Conservation (phyloP, 805 yeast genomes). For the Saturnispora dispora region DNA sequence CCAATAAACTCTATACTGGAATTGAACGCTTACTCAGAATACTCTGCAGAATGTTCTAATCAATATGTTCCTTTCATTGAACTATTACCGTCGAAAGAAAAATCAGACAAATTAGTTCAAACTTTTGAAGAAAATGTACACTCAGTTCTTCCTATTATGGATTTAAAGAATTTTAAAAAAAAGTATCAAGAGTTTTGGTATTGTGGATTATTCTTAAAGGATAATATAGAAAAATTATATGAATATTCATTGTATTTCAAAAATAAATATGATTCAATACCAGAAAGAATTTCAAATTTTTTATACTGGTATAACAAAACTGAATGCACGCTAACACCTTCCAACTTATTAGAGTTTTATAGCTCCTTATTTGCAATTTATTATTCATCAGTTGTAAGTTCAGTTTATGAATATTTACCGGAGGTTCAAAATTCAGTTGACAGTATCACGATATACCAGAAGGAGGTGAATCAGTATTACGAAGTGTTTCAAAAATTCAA, state of each 20-base stretch:
- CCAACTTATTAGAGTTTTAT: slow-evolving; percentile 18
- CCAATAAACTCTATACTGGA: neutral
- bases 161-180: slow-evolving; percentile 34
- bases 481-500: slow-evolving; percentile 13
- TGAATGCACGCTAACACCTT: slow-evolving; percentile 11
- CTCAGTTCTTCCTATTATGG: slow-evolving; percentile 46
- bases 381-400: slow-evolving; percentile 14
- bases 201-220: slow-evolving; percentile 19
- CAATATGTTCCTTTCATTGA: slow-evolving; percentile 26
- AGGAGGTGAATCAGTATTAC: slow-evolving; percentile 18
- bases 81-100: slow-evolving; percentile 36
- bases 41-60: slow-evolving; percentile 9
- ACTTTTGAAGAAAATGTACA: slow-evolving; percentile 44
- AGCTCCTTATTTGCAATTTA: slow-evolving; percentile 16
- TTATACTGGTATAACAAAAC: slow-evolving; percentile 41
- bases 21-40: slow-evolving; percentile 1
- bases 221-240: slow-evolving; percentile 17
- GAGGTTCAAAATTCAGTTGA: slow-evolving; percentile 7
- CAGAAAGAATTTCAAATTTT: slow-evolving; percentile 15
- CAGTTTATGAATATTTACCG: slow-evolving; percentile 13
- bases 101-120: slow-evolving; percentile 40
- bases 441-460: slow-evolving; percentile 11
- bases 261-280: slow-evolving; percentile 8
- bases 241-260: slow-evolving; percentile 12
- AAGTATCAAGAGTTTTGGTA: slow-evolving; percentile 42